phyloP scores from a whole-genome alignment of 345 rosid species.

The Dovyalis caffra region DNA sequence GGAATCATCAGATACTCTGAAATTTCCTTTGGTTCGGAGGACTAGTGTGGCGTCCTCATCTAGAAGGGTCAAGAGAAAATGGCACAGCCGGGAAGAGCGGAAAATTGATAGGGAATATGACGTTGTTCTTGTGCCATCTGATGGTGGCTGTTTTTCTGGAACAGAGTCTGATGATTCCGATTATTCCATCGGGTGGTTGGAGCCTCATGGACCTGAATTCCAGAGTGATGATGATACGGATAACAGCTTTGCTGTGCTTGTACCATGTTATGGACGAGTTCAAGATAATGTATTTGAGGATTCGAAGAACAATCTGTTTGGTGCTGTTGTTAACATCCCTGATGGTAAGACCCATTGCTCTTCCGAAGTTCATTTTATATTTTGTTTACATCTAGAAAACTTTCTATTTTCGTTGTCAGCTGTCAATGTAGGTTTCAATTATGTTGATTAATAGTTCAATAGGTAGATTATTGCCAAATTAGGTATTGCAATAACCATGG shows the following conservation, averaged over 20 bases:
- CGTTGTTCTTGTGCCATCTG: constrained; percentile 72
- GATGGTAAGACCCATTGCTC: constrained; percentile 39
- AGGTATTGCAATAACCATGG: background rate
- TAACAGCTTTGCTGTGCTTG: constrained; percentile 68
- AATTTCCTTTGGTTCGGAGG: constrained; percentile 48
- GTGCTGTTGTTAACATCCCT: constrained; percentile 42
- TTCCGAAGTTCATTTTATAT: background rate
- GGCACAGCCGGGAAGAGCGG: constrained; percentile 68
- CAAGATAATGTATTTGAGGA: constrained; percentile 34
- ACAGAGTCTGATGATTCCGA: constrained; percentile 73
- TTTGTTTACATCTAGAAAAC: background rate
- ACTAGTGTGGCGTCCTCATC: constrained; percentile 44
- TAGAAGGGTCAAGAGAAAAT: constrained; percentile 55
- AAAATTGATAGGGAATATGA: constrained; percentile 68
- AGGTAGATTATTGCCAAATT: background rate
- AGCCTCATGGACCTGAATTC: constrained; percentile 74
- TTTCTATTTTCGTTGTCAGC: background rate
- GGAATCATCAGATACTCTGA: constrained; percentile 52
- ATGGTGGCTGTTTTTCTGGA: constrained; percentile 71
- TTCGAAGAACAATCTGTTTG: constrained; percentile 32
- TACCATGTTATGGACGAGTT: constrained; percentile 56
- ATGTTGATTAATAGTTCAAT: background rate
- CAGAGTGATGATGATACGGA: constrained; percentile 57
- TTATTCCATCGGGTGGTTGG: constrained; percentile 79
- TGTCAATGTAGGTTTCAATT: background rate